Evolutionary conservation across 2,329 filamentous ascomycete species (phyloP).

Genomic region (Pseudovirgaria hyperparasitica): DNA sequence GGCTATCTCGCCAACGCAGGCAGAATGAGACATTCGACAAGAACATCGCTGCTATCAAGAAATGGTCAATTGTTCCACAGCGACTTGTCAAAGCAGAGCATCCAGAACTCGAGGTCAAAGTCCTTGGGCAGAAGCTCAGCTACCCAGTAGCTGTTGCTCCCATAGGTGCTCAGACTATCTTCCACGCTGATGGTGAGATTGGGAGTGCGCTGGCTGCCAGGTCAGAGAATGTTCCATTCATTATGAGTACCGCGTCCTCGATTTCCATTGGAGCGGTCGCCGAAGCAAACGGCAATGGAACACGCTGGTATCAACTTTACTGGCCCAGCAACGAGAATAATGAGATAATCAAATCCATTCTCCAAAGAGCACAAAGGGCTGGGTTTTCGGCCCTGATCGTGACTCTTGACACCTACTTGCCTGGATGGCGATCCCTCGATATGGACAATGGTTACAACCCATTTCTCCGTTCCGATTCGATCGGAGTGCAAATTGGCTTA

Average conservation of each 20-base stretch:
- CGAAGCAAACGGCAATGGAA: slow-evolving; percentile 38
- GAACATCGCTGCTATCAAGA: slow-evolving; percentile 14
- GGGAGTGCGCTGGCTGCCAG: slow-evolving; percentile 48
- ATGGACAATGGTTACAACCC: slow-evolving; percentile 42
- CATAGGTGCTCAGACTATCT: slow-evolving; percentile 52
- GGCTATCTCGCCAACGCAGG: slow-evolving; percentile 25
- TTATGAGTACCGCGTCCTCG: slow-evolving; percentile 49
- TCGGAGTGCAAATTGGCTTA: slow-evolving; percentile 51
- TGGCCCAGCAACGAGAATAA: slow-evolving; percentile 53
- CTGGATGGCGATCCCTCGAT: slow-evolving; percentile 55
- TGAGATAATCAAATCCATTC: slow-evolving; percentile 48
- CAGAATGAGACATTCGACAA: slow-evolving; percentile 17
- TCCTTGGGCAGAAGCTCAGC: slow-evolving; percentile 29
- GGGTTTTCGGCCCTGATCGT: slow-evolving; percentile 55
- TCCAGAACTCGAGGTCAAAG: slow-evolving; percentile 4
- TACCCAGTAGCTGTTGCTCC: slow-evolving; percentile 50
- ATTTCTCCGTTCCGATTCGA: slow-evolving; percentile 13
- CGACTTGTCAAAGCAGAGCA: slow-evolving; percentile 3
- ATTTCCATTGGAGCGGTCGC: slow-evolving; percentile 52
- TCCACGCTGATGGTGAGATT: slow-evolving; percentile 51
- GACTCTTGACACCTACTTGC: slow-evolving; percentile 55
- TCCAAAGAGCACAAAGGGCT: slow-evolving; percentile 44
- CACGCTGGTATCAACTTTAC: slow-evolving; percentile 60
- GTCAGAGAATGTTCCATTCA: slow-evolving; percentile 49
- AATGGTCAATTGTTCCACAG: slow-evolving; percentile 12